Evolutionary conservation across 345 rosid species (phyloP).

Genomic region (Odontarrhena argentea): DNA sequence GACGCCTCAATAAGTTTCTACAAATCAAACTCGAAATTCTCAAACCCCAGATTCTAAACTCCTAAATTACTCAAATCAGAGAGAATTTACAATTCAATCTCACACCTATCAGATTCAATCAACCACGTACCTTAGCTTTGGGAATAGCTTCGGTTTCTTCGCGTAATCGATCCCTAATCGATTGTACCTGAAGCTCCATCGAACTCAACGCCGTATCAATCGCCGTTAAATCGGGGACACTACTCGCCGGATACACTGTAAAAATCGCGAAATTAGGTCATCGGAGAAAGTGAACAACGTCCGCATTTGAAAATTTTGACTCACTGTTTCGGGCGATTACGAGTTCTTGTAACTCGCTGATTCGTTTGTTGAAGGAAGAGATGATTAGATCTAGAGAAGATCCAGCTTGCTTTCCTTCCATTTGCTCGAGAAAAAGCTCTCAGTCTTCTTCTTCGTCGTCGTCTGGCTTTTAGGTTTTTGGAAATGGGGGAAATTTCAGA

Average conservation of each 20-base stretch:
- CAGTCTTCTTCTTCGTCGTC: not conserved
- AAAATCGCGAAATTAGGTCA: not conserved
- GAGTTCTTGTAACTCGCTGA: slow-evolving; percentile 82
- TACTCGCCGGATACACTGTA: slow-evolving; percentile 82
- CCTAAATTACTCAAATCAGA: not conserved
- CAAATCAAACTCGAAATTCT: too few species aligned
- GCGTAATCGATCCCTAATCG: slow-evolving; percentile 69
- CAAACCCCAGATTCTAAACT: not conserved
- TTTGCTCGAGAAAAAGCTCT: slow-evolving; percentile 23
- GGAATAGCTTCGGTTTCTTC: slow-evolving; percentile 85
- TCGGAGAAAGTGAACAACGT: not conserved
- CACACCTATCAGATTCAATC: not conserved
- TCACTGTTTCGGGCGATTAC: slow-evolving; percentile 90
- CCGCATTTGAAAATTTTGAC: slow-evolving; percentile 6
- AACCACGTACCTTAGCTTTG: slow-evolving; percentile 63
- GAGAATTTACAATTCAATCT: not conserved
- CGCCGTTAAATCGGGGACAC: slow-evolving; percentile 64
- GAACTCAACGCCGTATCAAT: slow-evolving; percentile 70
- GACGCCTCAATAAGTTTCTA: slow-evolving; percentile 81
- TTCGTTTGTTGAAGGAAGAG: slow-evolving; percentile 64
- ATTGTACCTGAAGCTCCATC: slow-evolving; percentile 80
- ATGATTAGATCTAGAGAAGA: slow-evolving; percentile 69
- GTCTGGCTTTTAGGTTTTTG: slow-evolving; percentile 16
- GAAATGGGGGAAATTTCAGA: not conserved
- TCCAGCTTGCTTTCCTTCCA: slow-evolving; percentile 75